phyloP scores from a whole-genome alignment of 495 filamentous ascomycete species.

The Podospora pseudopauciseta region DNA sequence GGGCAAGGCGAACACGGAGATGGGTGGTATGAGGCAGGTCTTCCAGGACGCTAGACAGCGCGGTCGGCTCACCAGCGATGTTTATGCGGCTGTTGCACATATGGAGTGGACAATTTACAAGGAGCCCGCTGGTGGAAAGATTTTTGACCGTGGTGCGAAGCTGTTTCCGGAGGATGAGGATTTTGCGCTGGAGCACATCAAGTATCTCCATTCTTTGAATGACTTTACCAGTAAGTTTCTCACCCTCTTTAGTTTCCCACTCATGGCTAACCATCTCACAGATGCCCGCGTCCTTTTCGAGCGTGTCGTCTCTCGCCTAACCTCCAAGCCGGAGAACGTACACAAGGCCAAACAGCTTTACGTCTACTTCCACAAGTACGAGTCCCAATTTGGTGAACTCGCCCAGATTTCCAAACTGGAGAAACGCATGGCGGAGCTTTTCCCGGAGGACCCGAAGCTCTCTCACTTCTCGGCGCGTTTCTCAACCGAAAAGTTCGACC shows the following conservation, averaged over 20 bases:
- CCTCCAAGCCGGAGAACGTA: conserved; percentile 64
- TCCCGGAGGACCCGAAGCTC: conserved; percentile 78
- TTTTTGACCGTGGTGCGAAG: conserved; percentile 90
- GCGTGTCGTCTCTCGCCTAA: conserved; percentile 76
- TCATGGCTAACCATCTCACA: conserved; percentile 32
- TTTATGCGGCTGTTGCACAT: conserved; percentile 86
- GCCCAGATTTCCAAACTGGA: conserved; percentile 85
- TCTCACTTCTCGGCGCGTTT: conserved; percentile 73
- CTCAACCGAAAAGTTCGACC: conserved; percentile 54
- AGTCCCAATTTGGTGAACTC: conserved; percentile 89
- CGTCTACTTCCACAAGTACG: conserved; percentile 87
- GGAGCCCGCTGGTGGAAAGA: conserved; percentile 83
- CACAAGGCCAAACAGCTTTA: conserved; percentile 80
- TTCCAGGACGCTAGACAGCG: conserved; percentile 82
- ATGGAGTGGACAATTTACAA: conserved; percentile 96
- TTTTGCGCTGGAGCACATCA: conserved; percentile 90
- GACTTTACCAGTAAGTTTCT: conserved; percentile 81
- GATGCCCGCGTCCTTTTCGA: conserved; percentile 94
- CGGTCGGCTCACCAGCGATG: conserved; percentile 85
- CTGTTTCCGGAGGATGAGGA: conserved; percentile 88
- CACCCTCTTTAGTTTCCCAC: background rate
- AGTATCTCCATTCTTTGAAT: conserved; percentile 84
- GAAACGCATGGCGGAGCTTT: conserved; percentile 86
- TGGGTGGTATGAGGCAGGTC: conserved; percentile 75
- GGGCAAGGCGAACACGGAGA: conserved; percentile 57